Evolutionary conservation across 306 rosid species (phyloP), one percentile per base, ranked within the genome.

Genomic region (Trifolium dubium): DNA sequence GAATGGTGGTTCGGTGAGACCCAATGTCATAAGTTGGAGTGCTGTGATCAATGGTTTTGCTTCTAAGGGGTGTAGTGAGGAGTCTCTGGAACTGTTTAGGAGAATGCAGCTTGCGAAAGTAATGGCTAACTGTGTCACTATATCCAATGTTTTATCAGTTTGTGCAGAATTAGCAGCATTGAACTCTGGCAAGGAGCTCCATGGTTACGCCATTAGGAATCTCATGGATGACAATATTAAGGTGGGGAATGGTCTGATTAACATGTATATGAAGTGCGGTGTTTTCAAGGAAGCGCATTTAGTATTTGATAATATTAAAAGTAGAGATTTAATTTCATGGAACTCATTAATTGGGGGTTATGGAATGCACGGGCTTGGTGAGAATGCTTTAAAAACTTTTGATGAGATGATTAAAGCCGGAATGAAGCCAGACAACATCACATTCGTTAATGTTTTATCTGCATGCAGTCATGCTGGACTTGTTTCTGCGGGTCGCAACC

Each of bases 381-480:
- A 81, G 51, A 82, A 84, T n/a, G 93, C 98, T 71, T 80, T 89
- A 17, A 72, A 64, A 65, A 78, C 79, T 79, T 91, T 91, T 64
- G 59, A 85, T 74, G 75, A 72, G 80, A 86, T 91, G 96, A 79
- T 84, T 18, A 68, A 75, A 74, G 72, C 80, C 0, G 91, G 88
- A 74, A 31, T 81, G 23, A 77, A 71, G 73, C 98, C 98, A 50
- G 96, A 93, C 78, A 78, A 78, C 15, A 72, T 93, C 73, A 85
- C 97, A 68, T 89, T 91, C 51, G 83, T 91, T 49, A 82, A 84
- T 47, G 80, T 85, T 81, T 88, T 93, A 67, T 89, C 96, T 55
- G 97, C 97, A 41, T 93, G 98, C 72, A 88, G 97, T 75, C 97
- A 89, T 76, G 84, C 88, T 11, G 96, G 97, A 76, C 83, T 91